These are phyloP conservation scores for Tolypocladium album DNA, from an alignment of 2,329 filamentous ascomycete species.

Conservation along the genomic window DNA sequence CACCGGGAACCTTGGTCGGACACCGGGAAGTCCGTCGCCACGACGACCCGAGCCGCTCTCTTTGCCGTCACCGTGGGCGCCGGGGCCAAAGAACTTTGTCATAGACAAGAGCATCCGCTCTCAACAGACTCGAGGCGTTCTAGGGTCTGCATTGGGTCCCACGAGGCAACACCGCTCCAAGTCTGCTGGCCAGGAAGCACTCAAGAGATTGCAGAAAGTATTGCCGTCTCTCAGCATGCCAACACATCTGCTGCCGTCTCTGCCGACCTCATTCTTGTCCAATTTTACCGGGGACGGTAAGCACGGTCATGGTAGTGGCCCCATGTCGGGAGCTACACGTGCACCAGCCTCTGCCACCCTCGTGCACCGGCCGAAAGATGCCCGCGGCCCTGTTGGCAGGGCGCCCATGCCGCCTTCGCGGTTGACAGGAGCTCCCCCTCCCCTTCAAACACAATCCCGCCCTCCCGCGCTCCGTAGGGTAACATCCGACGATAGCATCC, in stretches of 20 bases:
- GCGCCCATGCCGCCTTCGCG: not conserved
- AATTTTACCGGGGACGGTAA: constrained; percentile 20
- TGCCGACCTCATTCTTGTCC: constrained; percentile 29
- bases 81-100: constrained; percentile 8
- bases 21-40: not conserved
- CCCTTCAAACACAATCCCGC: constrained; percentile 3
- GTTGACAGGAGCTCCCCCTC: not conserved
- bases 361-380: not conserved
- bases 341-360: constrained; percentile 1
- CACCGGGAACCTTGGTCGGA: not conserved
- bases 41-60: constrained; percentile 2
- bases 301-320: not conserved
- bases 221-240: constrained; percentile 37
- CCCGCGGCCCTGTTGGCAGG: not conserved
- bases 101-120: constrained; percentile 7
- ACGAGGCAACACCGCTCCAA: constrained; percentile 37
- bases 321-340: not conserved
- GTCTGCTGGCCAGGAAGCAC: constrained; percentile 45
- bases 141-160: constrained; percentile 36
- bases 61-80: constrained; percentile 19
- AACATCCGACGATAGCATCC: constrained; percentile 58
- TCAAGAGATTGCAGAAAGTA: constrained; percentile 45
- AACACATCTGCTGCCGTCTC: constrained; percentile 25
- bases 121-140: constrained; percentile 17
- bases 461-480: constrained; percentile 19